These are phyloP conservation scores for Podospora sp. DNA, from an alignment of 495 filamentous ascomycete genomes.

Conservation along the genomic window DNA sequence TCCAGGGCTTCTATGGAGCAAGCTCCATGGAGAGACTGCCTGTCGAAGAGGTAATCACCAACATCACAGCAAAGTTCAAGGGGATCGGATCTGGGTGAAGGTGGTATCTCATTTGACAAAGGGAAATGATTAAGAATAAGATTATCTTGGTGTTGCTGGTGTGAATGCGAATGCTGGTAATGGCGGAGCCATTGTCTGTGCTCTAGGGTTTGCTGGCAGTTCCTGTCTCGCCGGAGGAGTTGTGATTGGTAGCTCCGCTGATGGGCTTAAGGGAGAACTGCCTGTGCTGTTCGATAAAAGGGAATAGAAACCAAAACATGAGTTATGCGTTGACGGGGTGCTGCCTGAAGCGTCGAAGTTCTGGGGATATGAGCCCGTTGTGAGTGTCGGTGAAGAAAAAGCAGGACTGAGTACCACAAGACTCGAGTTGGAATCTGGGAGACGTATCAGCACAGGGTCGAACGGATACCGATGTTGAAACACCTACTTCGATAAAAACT, in stretches of 20 bases:
- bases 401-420: not conserved
- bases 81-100: slow-evolving; percentile 15
- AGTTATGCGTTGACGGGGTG: not conserved
- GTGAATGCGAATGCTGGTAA: not conserved
- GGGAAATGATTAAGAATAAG: slow-evolving; percentile 1
- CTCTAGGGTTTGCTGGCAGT: not conserved
- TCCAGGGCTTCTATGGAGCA: slow-evolving; percentile 73
- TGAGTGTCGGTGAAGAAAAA: not conserved
- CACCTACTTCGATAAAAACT: not conserved
- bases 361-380: not conserved
- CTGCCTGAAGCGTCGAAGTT: not conserved
- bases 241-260: not conserved
- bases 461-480: not conserved
- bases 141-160: too few species aligned
- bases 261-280: not conserved
- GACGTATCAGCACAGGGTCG: not conserved
- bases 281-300: not conserved
- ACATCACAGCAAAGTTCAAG: slow-evolving; percentile 65
- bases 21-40: slow-evolving; percentile 72
- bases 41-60: slow-evolving; percentile 66
- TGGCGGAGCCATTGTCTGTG: not conserved
- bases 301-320: not conserved
- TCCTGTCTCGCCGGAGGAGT: not conserved
- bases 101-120: not conserved
- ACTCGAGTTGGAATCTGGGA: not conserved